Conservation (phyloP, 2,329 filamentous ascomycete species). For the Apiospora rasikravindrae region DNA sequence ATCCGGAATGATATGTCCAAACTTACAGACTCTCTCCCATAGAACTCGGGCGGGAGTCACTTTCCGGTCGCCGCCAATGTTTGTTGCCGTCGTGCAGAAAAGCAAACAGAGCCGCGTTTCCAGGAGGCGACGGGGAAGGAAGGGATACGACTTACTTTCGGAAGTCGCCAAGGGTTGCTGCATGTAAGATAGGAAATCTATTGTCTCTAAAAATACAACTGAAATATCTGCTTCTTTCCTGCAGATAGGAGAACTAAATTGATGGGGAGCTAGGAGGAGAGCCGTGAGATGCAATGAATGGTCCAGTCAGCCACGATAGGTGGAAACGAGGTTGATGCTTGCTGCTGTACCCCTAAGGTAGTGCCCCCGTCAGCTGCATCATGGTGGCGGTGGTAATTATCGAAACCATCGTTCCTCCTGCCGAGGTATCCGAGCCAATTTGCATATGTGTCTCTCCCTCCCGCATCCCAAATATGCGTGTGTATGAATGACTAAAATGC, state of each 20-base stretch:
- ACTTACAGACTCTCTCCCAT: background rate
- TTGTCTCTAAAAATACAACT: background rate
- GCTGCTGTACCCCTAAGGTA: background rate
- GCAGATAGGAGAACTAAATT: background rate
- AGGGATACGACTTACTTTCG: background rate
- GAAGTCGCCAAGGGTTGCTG: background rate
- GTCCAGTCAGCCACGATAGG: background rate
- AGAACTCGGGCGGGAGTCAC: background rate
- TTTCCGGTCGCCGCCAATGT: background rate
- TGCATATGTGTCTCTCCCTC: background rate
- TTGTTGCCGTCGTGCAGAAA: background rate
- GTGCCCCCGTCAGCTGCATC: background rate
- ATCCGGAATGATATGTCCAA: background rate
- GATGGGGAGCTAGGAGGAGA: background rate
- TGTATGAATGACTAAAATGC: background rate
- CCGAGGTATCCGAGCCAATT: background rate
- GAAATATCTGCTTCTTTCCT: background rate
- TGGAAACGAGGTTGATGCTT: background rate
- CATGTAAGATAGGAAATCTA: slow-evolving; percentile 7
- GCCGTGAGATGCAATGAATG: background rate
- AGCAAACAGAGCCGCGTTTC: background rate
- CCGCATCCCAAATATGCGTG: background rate
- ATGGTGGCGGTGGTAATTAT: background rate
- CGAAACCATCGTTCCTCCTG: background rate
- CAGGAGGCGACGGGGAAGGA: background rate